phyloP scores from a whole-genome alignment of 768 basidiomycete species.

The Rubroboletus pulcherrimus region DNA sequence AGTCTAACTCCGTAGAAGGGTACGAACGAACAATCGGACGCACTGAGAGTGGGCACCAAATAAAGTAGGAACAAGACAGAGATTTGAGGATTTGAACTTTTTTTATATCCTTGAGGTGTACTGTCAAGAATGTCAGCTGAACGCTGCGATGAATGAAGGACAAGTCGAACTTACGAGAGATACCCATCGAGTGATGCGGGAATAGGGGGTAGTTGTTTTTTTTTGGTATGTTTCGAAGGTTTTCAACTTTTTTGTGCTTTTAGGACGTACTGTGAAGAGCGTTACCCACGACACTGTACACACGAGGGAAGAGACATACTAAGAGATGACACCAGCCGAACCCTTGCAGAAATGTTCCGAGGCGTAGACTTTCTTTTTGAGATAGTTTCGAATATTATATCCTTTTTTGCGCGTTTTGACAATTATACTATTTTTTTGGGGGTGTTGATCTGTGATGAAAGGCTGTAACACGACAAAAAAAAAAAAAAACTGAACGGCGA shows the following conservation, averaged over 20 bases:
- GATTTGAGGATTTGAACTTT: not conserved
- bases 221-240: not conserved
- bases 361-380: not conserved
- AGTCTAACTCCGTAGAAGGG: not conserved
- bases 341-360: not conserved
- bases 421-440: not conserved
- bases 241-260: slow-evolving; percentile 7
- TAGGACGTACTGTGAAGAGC: not conserved
- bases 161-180: not conserved
- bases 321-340: not conserved
- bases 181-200: not conserved
- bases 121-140: not conserved
- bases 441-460: not conserved
- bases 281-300: not conserved
- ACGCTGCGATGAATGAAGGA: not conserved
- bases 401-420: slow-evolving; percentile 1
- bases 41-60: not conserved
- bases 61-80: not conserved
- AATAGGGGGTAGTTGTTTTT: not conserved
- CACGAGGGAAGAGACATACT: not conserved
- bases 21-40: not conserved
- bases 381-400: not conserved
- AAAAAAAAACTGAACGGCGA: not conserved
- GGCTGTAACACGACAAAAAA: not conserved
- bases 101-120: not conserved